Percentiles rank a stretch among this genome's conserved stretches.
phyloP scores from a whole-genome alignment of 345 rosid species.

The Brassica carinata region DNA sequence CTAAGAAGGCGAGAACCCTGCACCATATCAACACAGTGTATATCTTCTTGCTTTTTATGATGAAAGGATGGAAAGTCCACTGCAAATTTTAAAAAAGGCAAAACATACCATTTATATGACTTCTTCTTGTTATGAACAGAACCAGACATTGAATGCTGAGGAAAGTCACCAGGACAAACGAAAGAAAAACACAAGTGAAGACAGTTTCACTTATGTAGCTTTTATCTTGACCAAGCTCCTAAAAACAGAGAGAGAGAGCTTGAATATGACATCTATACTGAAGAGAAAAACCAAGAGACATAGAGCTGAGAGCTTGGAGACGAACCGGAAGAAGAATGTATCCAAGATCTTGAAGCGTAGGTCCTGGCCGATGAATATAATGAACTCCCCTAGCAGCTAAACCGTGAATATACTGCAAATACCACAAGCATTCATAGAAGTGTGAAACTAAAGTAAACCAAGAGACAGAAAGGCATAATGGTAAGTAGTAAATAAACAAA shows the following conservation, averaged over 20 bases:
- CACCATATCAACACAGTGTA: slow-evolving; percentile 96
- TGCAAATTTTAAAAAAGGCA: slow-evolving; percentile 38
- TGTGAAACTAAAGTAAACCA: not conserved
- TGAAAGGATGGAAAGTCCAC: slow-evolving; percentile 99
- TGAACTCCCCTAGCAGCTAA: slow-evolving; percentile 94
- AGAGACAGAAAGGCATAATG: slow-evolving; percentile 13
- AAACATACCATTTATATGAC: slow-evolving; percentile 1
- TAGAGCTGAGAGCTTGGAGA: not conserved
- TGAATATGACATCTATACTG: not conserved
- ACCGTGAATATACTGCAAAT: slow-evolving; percentile 81
- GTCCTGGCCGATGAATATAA: slow-evolving; percentile 88
- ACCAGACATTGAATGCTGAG: not conserved
- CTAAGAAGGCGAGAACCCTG: slow-evolving; percentile 92
- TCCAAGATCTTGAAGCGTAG: slow-evolving; percentile 83
- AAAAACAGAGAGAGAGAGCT: not conserved
- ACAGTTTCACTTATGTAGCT: slow-evolving; percentile 86
- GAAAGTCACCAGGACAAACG: slow-evolving; percentile 75
- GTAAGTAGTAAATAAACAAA: not conserved
- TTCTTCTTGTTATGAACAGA: not conserved
- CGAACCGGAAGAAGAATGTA: slow-evolving; percentile 82
- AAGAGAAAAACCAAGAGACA: not conserved
- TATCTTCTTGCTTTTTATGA: slow-evolving; percentile 87
- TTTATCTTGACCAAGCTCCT: slow-evolving; percentile 96
- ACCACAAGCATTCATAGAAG: not conserved
- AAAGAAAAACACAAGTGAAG: slow-evolving; percentile 65